Evolutionary conservation across 2,329 filamentous ascomycete genomes (phyloP).

Genomic region (Periconia sp.): DNA sequence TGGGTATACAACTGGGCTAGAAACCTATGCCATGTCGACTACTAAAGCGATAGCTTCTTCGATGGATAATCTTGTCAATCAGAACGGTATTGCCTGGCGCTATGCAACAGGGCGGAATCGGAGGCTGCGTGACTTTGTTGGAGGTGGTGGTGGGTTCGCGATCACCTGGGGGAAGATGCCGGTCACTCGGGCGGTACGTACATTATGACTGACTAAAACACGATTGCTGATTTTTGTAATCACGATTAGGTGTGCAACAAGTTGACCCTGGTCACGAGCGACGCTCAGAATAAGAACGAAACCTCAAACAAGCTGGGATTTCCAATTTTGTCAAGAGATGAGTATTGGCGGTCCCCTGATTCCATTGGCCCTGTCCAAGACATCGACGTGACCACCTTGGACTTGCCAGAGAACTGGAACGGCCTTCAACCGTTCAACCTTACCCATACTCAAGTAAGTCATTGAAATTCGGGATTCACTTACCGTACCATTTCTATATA

Average conservation of each 20-base stretch:
- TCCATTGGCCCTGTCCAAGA: neutral
- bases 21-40: conserved; percentile 1
- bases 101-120: conserved; percentile 1
- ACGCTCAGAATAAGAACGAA: too few relatives aligned
- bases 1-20: neutral
- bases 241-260: conserved; percentile 2
- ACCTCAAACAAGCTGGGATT: neutral
- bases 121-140: conserved; percentile 5
- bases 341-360: conserved; percentile 1
- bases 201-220: too few relatives aligned
- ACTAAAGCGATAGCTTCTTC: conserved; percentile 1
- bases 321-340: neutral
- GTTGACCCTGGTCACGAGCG: neutral
- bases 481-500: too few relatives aligned
- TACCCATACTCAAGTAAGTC: neutral
- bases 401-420: neutral
- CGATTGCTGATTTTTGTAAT: too few relatives aligned
- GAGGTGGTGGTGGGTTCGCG: neutral
- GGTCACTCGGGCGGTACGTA: neutral
- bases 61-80: neutral
- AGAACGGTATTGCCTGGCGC: neutral
- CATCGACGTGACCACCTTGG: neutral
- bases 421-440: neutral
- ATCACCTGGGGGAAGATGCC: conserved; percentile 1
- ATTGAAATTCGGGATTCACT: too few relatives aligned